Evolutionary conservation across 2,329 filamentous ascomycete genomes (phyloP), one percentile per base, ranked within the genome.

Genomic region (Trichoderma harzianum): DNA sequence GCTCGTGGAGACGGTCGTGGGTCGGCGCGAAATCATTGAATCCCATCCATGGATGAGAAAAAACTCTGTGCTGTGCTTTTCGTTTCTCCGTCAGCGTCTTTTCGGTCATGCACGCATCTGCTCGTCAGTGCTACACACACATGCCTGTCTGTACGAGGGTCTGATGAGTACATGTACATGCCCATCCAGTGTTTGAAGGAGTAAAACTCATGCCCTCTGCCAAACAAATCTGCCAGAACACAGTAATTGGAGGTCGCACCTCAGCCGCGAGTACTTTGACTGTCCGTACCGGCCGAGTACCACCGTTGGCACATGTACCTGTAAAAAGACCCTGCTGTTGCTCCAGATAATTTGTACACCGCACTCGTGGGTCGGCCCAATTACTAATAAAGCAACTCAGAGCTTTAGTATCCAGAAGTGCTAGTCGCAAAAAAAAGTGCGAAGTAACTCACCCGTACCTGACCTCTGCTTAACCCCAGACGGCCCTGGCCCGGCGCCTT

Each of bases 391-490:
- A 69, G 39, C 39, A 14, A 36, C 55, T 61, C 39, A n/a, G 26
- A 34, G 66, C n/a, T n/a, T 61, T 60, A 61, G 57, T 51, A 51
- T 43, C 34, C 64, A 30, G 51, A 69, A 21, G 32, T 67, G 51
- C 64, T 57, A 61, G 39, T 36, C 36, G 53, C 28, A 69, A 21
- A 28, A 39, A 60, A 39, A 60, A 39, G 28, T 60, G 57, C 28
- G 18, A 32, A 32, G 57, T 21, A 51, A 68, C 63, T 63, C 36
- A 28, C 34, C 60, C 21, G 60, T 60, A 62, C 64, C 64, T 63
- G 58, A 43, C 60, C 51, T 67, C 69, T 72, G 58, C 69, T 63
- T 18, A 72, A 63, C 64, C 70, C 64, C 64, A 72, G 70, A 72
- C 43, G 61, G 47, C 43, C 64, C 47, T 71, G 62, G n/a, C 28